Conservation (phyloP, 2,329 filamentous ascomycete genomes). For the Penicillium janthinellum region DNA sequence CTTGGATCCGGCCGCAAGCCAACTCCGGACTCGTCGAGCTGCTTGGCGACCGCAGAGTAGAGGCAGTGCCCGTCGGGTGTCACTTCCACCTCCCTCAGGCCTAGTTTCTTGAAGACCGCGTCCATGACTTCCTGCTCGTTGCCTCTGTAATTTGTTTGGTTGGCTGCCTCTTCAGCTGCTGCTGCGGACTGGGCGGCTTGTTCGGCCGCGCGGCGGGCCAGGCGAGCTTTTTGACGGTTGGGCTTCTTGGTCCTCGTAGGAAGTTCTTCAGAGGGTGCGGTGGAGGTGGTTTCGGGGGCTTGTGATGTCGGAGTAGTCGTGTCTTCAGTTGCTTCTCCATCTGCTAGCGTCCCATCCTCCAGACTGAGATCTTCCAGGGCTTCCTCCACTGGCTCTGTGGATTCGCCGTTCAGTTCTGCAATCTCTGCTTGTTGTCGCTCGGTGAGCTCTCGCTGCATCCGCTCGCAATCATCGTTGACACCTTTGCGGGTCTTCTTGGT, state of each 20-base stretch:
- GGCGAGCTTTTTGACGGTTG: constrained; percentile 86
- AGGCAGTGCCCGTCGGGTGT: constrained; percentile 91
- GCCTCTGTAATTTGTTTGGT: constrained; percentile 71
- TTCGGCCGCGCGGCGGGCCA: constrained; percentile 86
- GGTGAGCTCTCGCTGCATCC: constrained; percentile 58
- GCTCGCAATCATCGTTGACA: constrained; percentile 66
- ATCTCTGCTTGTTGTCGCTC: constrained; percentile 57
- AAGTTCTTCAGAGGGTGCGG: constrained; percentile 11
- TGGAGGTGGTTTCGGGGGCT: constrained; percentile 12
- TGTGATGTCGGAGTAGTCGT: constrained; percentile 6
- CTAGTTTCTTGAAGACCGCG: constrained; percentile 62
- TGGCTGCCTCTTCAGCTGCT: constrained; percentile 74
- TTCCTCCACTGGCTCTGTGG: constrained; percentile 29
- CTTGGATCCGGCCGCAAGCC: constrained; percentile 41
- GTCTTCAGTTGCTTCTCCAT: constrained; percentile 16
- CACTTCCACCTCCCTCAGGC: constrained; percentile 75
- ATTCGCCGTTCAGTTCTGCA: constrained; percentile 46
- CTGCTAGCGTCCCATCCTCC: constrained; percentile 26
- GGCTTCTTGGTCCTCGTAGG: constrained; percentile 64
- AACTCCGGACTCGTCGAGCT: constrained; percentile 60
- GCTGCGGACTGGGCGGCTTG: constrained; percentile 67
- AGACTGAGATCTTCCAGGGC: constrained; percentile 38
- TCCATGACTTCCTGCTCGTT: constrained; percentile 72
- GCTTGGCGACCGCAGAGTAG: constrained; percentile 88
- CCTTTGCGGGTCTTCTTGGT: constrained; percentile 77